Base-by-base conservation (phyloP, 768 basidiomycete genomes). In the Leccinum olivaceopallidum region DNA sequence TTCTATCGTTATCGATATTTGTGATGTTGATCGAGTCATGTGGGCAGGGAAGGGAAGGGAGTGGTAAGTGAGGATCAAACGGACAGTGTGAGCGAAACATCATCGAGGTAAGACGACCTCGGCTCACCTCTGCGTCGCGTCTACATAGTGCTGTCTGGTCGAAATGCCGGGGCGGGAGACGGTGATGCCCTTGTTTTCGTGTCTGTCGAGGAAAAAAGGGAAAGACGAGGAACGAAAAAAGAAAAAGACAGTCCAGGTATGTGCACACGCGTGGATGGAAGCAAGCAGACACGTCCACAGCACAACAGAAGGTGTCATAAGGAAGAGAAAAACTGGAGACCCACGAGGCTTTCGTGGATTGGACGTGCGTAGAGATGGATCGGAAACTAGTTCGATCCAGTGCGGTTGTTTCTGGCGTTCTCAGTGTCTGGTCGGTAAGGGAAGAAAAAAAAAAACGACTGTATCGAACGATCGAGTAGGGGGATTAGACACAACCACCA, bases 81-180 rank as follows among this genome's bases (percentile, higher is more conserved):
- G 30, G 30, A 30, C 30, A 30, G 9, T 30, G 9, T 30, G n/a
- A 44, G 10, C n/a, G 10, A n/a, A 44, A 44, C 42, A n/a, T 32
- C 30, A 32, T 32, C 8, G 30, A 30, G 30, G 16, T 14, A 44
- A 44, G 42, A 44, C 9, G n/a, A 9, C 9, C n/a, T 44, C n/a
- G n/a, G 39, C 57, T 54, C 32, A 88, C 89, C 88, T 76, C 67
- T 90, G 89, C 16, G 88, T 90, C 7, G 88, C 87, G 66, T 90
- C 88, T 3, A 90, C 75, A 61, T 90, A 90, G 47, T 82, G 80
- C 56, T 87, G 83, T 44, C 85, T 77, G 61, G 90, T 77, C 0
- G 86, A 81, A 12, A 90, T 78, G 4, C 89, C 89, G 4, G 76
- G 75, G n/a, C 78, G 71, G 1, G 87, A 85, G 51, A 90, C 71